phyloP scores from a whole-genome alignment of 129 eudicot genomes.

The Saussurea involucrata region DNA sequence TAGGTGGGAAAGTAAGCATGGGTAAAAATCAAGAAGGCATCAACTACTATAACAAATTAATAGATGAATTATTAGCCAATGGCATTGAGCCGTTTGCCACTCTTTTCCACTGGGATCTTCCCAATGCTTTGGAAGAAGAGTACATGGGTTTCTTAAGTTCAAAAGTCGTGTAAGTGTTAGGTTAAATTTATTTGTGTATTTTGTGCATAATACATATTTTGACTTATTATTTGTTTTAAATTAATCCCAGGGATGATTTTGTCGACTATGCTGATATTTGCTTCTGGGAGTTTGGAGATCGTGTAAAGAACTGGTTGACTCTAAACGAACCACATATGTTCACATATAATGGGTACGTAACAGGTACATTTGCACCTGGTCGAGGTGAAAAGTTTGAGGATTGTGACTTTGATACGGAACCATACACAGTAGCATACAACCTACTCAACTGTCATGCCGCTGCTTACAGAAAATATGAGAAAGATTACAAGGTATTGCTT shows the following conservation, averaged over 20 bases:
- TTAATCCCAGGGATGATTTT: slow-evolving; percentile 21
- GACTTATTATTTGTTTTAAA: background rate
- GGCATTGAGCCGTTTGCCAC: slow-evolving; percentile 36
- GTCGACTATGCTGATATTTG: slow-evolving; percentile 29
- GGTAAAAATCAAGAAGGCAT: slow-evolving; percentile 34
- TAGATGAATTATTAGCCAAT: slow-evolving; percentile 30
- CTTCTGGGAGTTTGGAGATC: slow-evolving; percentile 42
- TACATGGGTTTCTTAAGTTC: slow-evolving; percentile 34
- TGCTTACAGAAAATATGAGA: slow-evolving; percentile 19
- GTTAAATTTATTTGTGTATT: background rate
- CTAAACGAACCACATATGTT: slow-evolving; percentile 33
- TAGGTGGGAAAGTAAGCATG: slow-evolving; percentile 41
- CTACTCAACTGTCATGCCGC: slow-evolving; percentile 47
- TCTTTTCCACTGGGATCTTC: slow-evolving; percentile 39
- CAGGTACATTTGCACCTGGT: slow-evolving; percentile 28
- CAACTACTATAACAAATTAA: slow-evolving; percentile 35
- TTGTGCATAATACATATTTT: background rate
- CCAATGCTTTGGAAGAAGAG: slow-evolving; percentile 32
- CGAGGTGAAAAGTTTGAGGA: slow-evolving; percentile 22
- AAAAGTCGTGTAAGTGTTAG: slow-evolving; percentile 32
- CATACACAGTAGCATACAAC: slow-evolving; percentile 41
- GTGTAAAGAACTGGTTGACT: slow-evolving; percentile 45
- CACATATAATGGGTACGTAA: slow-evolving; percentile 10
- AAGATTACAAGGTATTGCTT: slow-evolving; percentile 15
- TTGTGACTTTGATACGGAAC: slow-evolving; percentile 36